Conservation (phyloP, 2,329 filamentous ascomycete genomes). For the Penicillium brasilianum region DNA sequence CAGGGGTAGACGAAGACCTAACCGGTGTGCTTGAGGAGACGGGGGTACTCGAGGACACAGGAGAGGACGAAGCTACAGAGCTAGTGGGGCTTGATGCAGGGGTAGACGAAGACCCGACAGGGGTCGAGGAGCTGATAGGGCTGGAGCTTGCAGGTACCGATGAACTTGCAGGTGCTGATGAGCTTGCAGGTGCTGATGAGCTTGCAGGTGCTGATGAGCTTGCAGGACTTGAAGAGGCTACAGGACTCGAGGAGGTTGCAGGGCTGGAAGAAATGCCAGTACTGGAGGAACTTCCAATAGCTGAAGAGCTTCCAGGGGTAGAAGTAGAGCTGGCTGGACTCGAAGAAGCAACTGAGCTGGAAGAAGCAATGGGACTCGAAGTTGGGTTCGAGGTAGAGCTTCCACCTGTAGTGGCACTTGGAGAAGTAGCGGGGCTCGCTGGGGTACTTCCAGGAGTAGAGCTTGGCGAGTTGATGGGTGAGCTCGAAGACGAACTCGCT, state of each 20-base stretch:
- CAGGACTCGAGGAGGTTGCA: not conserved
- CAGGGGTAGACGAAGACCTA: not conserved
- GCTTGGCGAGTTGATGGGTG: not conserved
- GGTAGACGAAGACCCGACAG: not conserved
- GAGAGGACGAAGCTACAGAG: conserved; percentile 3
- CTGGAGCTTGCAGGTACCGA: no score
- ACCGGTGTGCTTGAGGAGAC: not conserved
- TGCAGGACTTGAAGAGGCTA: not conserved
- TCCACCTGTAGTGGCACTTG: conserved; percentile 2
- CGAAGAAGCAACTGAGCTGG: not conserved
- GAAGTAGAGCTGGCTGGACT: not conserved
- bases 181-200: not conserved
- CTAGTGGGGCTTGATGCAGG: not conserved
- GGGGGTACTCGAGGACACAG: conserved; percentile 31
- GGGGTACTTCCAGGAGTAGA: not conserved
- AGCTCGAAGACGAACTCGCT: conserved; percentile 1
- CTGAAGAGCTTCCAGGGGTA: not conserved
- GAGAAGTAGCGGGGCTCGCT: not conserved
- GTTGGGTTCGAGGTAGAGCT: conserved; percentile 1
- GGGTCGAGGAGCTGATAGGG: not conserved
- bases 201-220: not conserved
- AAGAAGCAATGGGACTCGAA: not conserved
- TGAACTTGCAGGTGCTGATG: no score
- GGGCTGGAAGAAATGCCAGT: not conserved
- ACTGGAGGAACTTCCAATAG: not conserved